Evolutionary conservation across 2,329 filamentous ascomycete species (phyloP).

Genomic region (Neonectria sp.): DNA sequence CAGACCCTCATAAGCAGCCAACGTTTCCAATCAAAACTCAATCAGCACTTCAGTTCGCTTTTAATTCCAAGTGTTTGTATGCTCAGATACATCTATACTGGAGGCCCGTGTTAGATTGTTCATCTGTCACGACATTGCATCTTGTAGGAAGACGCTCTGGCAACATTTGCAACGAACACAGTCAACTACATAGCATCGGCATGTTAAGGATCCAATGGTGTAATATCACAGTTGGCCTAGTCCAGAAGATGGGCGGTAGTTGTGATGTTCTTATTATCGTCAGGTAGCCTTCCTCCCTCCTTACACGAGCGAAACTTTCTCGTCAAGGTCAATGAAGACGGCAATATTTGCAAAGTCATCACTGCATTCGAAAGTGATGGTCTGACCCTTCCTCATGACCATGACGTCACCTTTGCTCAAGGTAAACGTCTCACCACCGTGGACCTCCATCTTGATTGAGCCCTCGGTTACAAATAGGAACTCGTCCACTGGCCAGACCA

Average conservation of each 20-base stretch:
- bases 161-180: background rate
- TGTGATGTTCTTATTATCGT: background rate
- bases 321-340: conserved; percentile 3
- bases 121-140: background rate
- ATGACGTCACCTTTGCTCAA: conserved; percentile 5
- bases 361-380: conserved; percentile 11
- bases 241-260: background rate
- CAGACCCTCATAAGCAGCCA: background rate
- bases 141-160: background rate
- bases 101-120: too few species aligned
- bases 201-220: background rate
- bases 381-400: conserved; percentile 4
- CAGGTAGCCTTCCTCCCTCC: background rate
- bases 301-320: conserved; percentile 6
- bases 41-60: background rate
- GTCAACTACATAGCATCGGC: background rate
- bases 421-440: conserved; percentile 8
- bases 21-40: background rate
- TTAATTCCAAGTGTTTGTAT: background rate
- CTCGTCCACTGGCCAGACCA: conserved; percentile 12
- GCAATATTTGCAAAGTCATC: conserved; percentile 19
- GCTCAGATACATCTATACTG: background rate
- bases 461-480: conserved; percentile 15
- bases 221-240: background rate
- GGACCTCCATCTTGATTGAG: conserved; percentile 6